Conservation (phyloP, 768 basidiomycete genomes). For the Chalciporus piperatus region DNA sequence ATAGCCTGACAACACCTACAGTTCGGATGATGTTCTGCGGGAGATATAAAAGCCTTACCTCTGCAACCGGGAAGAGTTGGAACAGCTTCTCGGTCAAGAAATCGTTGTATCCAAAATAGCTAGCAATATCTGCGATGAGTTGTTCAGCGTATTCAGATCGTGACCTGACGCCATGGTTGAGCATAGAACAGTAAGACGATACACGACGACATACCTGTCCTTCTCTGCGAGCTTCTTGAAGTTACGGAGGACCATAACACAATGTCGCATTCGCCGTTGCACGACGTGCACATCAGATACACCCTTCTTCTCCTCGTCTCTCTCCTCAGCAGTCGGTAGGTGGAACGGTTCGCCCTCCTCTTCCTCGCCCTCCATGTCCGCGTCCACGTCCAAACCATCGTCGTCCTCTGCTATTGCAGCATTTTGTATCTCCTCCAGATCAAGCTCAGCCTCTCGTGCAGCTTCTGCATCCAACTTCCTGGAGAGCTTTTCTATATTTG, state of each 20-base stretch:
- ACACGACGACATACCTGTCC: constrained; percentile 46
- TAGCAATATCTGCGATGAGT: constrained; percentile 83
- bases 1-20: constrained; percentile 62
- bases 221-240: constrained; percentile 67
- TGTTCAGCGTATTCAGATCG: constrained; percentile 90
- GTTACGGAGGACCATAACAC: constrained; percentile 66
- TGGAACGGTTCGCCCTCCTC: constrained; percentile 44
- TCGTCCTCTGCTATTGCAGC: constrained; percentile 50
- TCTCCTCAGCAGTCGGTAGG: constrained; percentile 68
- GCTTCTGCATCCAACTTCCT: constrained; percentile 70
- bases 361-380: constrained; percentile 38
- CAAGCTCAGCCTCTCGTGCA: constrained; percentile 65
- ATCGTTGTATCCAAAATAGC: constrained; percentile 97
- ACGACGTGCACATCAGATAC: constrained; percentile 75
- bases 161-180: constrained; percentile 47
- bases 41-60: constrained; percentile 49
- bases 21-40: not conserved
- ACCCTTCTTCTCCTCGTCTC: constrained; percentile 64
- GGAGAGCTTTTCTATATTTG: constrained; percentile 81
- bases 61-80: constrained; percentile 86
- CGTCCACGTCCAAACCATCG: constrained; percentile 40
- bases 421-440: constrained; percentile 60
- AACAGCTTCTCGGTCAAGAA: constrained; percentile 95
- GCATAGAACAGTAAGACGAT: constrained; percentile 1
- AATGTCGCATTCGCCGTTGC: constrained; percentile 76